Percentiles rank a stretch among this genome's conserved stretches.
Conservation (phyloP, 331 rosid species). For the Pyrus hybrid region DNA sequence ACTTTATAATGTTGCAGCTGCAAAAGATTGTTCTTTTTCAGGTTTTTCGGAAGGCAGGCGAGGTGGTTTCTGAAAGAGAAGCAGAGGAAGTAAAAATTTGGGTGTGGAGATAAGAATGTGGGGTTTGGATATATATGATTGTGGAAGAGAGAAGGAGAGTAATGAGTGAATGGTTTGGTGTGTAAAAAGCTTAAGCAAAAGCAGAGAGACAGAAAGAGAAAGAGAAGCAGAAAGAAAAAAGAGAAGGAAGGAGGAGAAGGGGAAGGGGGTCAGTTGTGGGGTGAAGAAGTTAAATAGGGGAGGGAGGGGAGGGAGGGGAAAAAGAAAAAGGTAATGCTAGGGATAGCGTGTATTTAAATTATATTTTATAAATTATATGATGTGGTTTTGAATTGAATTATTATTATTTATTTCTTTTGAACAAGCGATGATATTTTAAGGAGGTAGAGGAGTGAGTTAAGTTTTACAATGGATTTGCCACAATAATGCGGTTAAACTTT, state of each 20-base stretch:
- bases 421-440: too few relatives aligned
- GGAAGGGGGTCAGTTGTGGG: constrained; percentile 18
- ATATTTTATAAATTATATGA: too few relatives aligned
- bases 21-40: neutral
- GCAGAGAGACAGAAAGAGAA: constrained; percentile 7
- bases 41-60: neutral
- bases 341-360: too few relatives aligned
- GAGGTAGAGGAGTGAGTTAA: accelerated
- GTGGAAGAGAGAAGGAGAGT: constrained; percentile 13
- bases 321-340: neutral
- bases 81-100: constrained; percentile 11
- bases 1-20: neutral
- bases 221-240: neutral
- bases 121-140: constrained; percentile 17
- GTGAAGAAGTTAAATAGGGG: constrained; percentile 36
- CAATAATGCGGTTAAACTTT: too few relatives aligned
- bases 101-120: constrained; percentile 12
- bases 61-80: constrained; percentile 21
- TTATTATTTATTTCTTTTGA: too few relatives aligned
- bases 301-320: neutral
- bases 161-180: constrained; percentile 9
- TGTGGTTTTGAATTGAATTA: too few relatives aligned
- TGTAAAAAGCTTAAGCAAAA: constrained; percentile 30
- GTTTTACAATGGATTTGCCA: too few relatives aligned
- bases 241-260: constrained; percentile 14